These are phyloP conservation scores for Russula lepida DNA, from an alignment of 768 basidiomycete genomes.

Conservation along the genomic window DNA sequence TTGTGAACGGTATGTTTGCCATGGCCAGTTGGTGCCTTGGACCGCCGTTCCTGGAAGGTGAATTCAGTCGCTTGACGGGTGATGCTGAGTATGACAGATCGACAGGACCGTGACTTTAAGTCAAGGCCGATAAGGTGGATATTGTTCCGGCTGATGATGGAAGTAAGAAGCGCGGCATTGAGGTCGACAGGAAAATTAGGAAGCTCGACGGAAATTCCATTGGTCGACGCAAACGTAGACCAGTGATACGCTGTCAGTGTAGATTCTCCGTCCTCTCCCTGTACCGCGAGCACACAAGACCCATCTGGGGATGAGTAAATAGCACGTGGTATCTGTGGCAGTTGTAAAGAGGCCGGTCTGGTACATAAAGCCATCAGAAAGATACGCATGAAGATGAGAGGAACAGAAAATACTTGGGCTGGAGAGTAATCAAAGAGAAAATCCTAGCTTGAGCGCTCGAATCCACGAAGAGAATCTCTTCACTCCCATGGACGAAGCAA, in stretches of 20 bases:
- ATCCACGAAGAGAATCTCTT: conserved; percentile 48
- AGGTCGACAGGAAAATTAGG: conserved; percentile 21
- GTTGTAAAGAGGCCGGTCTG: conserved; percentile 42
- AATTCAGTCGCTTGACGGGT: conserved; percentile 51
- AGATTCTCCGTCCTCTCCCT: conserved; percentile 7
- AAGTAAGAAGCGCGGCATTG: conserved; percentile 33
- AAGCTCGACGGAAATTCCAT: conserved; percentile 35
- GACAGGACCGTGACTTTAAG: conserved; percentile 26
- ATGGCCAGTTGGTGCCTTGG: conserved; percentile 19
- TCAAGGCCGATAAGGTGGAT: conserved; percentile 40
- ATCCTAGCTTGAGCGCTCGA: conserved; percentile 36
- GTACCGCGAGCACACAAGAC: conserved; percentile 39
- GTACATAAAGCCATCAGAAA: background rate
- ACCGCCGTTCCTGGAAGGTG: conserved; percentile 40
- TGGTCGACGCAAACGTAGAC: conserved; percentile 45
- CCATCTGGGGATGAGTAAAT: conserved; percentile 47
- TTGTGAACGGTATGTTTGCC: conserved; percentile 34
- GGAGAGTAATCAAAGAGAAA: conserved; percentile 45
- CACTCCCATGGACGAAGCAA: conserved; percentile 42
- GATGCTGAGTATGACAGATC: conserved; percentile 43
- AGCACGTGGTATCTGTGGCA: conserved; percentile 30
- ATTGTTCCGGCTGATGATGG: conserved; percentile 35
- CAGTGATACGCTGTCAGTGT: conserved; percentile 43
- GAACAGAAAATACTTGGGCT: conserved; percentile 37
- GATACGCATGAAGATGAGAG: no score